Base-by-base conservation (phyloP, 1,139 yeast genomes). In the Zygotorulaspora mrakii region DNA sequence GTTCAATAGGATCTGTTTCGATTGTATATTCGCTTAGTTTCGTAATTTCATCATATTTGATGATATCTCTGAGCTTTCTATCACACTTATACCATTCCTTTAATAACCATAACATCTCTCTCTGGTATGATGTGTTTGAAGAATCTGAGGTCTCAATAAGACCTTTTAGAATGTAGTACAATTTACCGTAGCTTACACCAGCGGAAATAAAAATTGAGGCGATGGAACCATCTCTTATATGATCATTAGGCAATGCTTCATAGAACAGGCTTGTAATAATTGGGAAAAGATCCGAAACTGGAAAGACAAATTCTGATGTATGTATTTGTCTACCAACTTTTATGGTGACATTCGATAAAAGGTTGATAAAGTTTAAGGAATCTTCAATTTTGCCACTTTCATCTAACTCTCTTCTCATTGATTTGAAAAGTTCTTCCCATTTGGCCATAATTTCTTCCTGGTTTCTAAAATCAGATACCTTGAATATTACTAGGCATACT, bases 391-490 rank as follows among this genome's bases (percentile, higher is more conserved):
- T 53, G 10, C 50, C 47, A 18, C 54, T 37, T 3, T 43, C 40
- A 35, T 54, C 47, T 37, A 57, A 34, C 35, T 55, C 60, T 36
- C 44, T 54, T 45, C 49, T 60, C 38, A 54, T 41, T 6, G 62
- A 60, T 12, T 73, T 78, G 53, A 83, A 74, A 35, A 79, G 68
- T 42, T 79, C 73, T 48, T 75, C 77, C 88, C 91, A 83, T 61
- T 85, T 76, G 47, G 77, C 74, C 48, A 79, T 64, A 30, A 83
- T 79, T 54, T 82, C 89, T 53, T 82, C 89, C 9, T 77, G 70
- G 54, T 82, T 80, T 59, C 84, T 76, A 56, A 80, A 79, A 57
- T 91, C 96, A 1, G 96, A 81, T 6, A 83, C 75, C 56, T 84
- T 84, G 69, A 85, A 87, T 17, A 88, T 80, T 31, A 77, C 67